Conservation (phyloP, 2,329 filamentous ascomycete genomes). For the Pseudogymnoascus sp. region DNA sequence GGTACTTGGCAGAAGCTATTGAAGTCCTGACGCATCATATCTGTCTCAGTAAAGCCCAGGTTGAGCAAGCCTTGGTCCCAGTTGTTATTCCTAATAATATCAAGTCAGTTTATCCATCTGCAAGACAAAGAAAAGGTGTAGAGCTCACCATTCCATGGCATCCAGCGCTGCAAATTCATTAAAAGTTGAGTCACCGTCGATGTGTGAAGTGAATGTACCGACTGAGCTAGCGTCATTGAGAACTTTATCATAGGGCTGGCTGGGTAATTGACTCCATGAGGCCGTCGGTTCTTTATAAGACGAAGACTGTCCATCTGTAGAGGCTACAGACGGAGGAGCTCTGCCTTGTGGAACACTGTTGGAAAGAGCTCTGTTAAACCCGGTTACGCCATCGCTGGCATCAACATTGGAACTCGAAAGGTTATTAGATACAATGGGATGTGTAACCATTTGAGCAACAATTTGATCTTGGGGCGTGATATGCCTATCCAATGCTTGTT, state of each 20-base stretch:
- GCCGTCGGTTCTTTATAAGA: background rate
- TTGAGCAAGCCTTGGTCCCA: slow-evolving; percentile 28
- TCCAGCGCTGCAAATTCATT: slow-evolving; percentile 51
- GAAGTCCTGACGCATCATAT: slow-evolving; percentile 29
- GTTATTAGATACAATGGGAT: background rate
- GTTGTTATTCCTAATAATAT: slow-evolving; percentile 21
- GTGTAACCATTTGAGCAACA: background rate
- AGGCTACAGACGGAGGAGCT: background rate
- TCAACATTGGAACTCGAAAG: background rate
- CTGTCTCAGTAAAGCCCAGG: slow-evolving; percentile 28
- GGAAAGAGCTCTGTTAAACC: background rate
- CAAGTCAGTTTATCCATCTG: slow-evolving; percentile 15
- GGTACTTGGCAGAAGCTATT: slow-evolving; percentile 27
- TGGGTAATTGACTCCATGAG: background rate
- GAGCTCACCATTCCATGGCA: slow-evolving; percentile 37
- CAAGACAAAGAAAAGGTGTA: background rate
- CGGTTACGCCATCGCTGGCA: background rate
- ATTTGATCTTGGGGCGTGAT: background rate
- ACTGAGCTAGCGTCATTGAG: slow-evolving; percentile 18
- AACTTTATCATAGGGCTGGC: slow-evolving; percentile 12
- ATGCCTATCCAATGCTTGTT: background rate
- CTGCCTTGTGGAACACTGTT: background rate
- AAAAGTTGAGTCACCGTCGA: slow-evolving; percentile 40
- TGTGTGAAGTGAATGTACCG: slow-evolving; percentile 17
- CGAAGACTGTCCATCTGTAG: background rate